phyloP scores from a whole-genome alignment of 345 rosid species.

The Aegle marmelos region DNA sequence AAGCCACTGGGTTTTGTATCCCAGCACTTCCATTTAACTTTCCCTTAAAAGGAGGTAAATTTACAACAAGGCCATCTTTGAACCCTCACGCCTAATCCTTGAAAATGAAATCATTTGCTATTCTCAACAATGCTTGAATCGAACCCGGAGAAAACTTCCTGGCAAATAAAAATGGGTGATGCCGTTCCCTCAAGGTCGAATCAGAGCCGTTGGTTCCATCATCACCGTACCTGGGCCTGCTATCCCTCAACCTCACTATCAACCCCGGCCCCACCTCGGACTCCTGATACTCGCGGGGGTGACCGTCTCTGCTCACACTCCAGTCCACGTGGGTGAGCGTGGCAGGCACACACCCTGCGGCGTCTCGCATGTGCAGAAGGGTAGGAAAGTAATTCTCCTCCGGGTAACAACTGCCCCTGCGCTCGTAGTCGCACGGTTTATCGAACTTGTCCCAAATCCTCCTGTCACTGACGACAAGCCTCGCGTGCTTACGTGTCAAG shows the following conservation, averaged over 20 bases:
- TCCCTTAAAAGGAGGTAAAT: constrained; percentile 1
- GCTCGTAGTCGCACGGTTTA: constrained; percentile 38
- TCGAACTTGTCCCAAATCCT: constrained; percentile 61
- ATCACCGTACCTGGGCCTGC: constrained; percentile 51
- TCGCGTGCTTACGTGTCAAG: constrained; percentile 66
- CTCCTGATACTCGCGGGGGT: constrained; percentile 54
- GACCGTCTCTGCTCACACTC: constrained; percentile 49
- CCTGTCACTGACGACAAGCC: constrained; percentile 53
- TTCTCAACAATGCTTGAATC: constrained; percentile 35
- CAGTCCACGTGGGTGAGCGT: constrained; percentile 87
- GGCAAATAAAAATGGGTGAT: constrained; percentile 61
- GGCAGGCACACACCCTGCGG: constrained; percentile 50
- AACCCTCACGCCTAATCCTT: constrained; percentile 37
- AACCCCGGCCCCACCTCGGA: constrained; percentile 53
- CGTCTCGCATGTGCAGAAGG: constrained; percentile 56
- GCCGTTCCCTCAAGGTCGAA: constrained; percentile 18
- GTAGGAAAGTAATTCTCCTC: constrained; percentile 79
- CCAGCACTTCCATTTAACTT: constrained; percentile 27
- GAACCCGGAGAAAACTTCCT: constrained; percentile 57
- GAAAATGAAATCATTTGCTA: constrained; percentile 48
- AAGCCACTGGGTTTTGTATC: constrained; percentile 30
- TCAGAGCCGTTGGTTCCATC: constrained; percentile 46
- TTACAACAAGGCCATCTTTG: constrained; percentile 30
- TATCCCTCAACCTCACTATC: constrained; percentile 35
- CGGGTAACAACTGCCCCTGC: constrained; percentile 60